Base-by-base conservation (phyloP, 2,329 filamentous ascomycete genomes). In the Neopestalotiopsis sp. region DNA sequence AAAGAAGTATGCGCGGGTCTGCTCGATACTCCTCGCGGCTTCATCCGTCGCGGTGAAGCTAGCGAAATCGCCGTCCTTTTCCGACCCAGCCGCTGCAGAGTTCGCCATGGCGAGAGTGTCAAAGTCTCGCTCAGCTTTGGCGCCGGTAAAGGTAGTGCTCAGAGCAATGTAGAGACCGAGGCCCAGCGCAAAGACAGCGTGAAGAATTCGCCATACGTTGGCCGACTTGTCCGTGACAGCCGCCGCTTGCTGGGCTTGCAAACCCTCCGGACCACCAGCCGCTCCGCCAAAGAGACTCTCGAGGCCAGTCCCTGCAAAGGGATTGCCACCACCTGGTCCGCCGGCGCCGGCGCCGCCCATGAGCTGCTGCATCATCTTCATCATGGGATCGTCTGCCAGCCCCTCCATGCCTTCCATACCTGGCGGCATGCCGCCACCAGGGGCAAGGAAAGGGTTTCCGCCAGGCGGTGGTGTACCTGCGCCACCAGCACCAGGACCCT, bases 311-410 rank as follows among this genome's bases (percentile, higher is more conserved):
- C 77, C 76, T 68, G 76, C 77, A 66, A 81, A 80, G 4, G 78
- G 78, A 69, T 76, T 78, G 20, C 78, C 77, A 20, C 78, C 77
- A 12, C 79, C 77, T 4, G 77, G 72, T 34, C 83, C 80, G 34
- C 76, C 82, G 40, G 69, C 74, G 32, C 83, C 82, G 38, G 70
- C 75, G 67, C 75, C 73, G 12, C 83, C 83, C 83, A 93, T 88
- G 85, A 94, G 89, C 79, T 94, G 91, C 75, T 91, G 88, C 79
- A 95, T 86, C 88, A 95, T 91, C 79, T 89, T 87, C 85, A 92
- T 85, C 87, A 92, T 91, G 13, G 90, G 90, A 75, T 92, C 91
- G n/a, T 90, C 80, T 1, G 76, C 76, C 68, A 75, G 72, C 58
- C 75, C 79, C 56, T 75, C 82, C 66, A 78, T 77, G 60, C 75